Conservation (phyloP, 2,329 filamentous ascomycete species). For the Rutstroemia sydowiana region DNA sequence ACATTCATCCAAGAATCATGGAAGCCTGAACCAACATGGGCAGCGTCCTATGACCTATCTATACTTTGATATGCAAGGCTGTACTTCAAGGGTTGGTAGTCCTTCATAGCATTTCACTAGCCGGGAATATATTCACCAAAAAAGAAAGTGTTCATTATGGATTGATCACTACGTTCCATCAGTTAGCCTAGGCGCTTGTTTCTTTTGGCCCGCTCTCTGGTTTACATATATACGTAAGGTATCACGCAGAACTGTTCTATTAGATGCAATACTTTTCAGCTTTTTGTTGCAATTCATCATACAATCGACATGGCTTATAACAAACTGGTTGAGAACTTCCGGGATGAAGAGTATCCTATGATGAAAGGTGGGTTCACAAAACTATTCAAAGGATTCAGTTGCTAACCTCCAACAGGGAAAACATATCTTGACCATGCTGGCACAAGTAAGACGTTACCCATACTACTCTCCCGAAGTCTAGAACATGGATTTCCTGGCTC, state of each 20-base stretch:
- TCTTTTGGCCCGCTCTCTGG: background rate
- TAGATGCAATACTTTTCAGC: background rate
- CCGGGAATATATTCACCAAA: too few relatives aligned
- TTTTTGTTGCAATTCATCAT: background rate
- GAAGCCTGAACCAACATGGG: background rate
- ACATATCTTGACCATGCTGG: conserved; percentile 90
- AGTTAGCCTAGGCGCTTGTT: conserved; percentile 10
- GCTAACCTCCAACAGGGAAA: conserved; percentile 43
- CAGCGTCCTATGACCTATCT: background rate
- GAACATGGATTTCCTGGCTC: background rate
- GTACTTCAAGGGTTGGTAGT: background rate
- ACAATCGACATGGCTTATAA: conserved; percentile 41
- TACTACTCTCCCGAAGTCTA: background rate
- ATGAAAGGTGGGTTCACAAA: conserved; percentile 44
- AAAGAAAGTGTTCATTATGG: background rate
- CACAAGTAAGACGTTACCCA: conserved; percentile 40
- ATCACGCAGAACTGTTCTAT: background rate
- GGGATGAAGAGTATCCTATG: conserved; percentile 58
- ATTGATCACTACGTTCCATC: conserved; percentile 4
- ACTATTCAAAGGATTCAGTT: background rate
- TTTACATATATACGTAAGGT: background rate
- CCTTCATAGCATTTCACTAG: too few relatives aligned
- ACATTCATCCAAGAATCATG: background rate
- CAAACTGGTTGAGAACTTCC: conserved; percentile 47
- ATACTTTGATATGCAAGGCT: background rate